These are phyloP conservation scores for Microcyclosporella mali DNA, from an alignment of 2,329 filamentous ascomycete genomes.

Conservation along the genomic window DNA sequence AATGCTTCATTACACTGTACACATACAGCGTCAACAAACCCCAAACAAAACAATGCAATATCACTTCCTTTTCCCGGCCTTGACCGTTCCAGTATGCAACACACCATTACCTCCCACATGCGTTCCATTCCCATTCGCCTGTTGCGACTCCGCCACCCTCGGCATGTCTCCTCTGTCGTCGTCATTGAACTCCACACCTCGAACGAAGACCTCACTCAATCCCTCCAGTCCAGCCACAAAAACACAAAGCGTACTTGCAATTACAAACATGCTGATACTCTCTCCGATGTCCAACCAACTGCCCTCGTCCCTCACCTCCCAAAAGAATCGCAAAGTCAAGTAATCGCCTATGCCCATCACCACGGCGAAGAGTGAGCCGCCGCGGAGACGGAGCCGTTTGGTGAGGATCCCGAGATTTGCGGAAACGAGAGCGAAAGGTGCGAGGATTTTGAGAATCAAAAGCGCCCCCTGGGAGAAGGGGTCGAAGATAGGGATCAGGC, in stretches of 20 bases:
- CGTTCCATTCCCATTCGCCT: background rate
- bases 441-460: constrained; percentile 80
- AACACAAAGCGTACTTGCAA: constrained; percentile 80
- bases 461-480: constrained; percentile 87
- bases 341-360: constrained; percentile 89
- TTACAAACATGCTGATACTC: constrained; percentile 91
- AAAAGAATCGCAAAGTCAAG: constrained; percentile 93
- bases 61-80: too few relatives aligned
- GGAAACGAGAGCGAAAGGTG: constrained; percentile 87
- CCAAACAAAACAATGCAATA: too few relatives aligned
- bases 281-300: constrained; percentile 97
- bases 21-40: too few relatives aligned
- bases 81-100: too few relatives aligned
- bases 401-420: constrained; percentile 94
- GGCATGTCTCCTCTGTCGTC: too few relatives aligned
- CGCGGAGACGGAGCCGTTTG: constrained; percentile 72
- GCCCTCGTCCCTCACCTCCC: constrained; percentile 92
- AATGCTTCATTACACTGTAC: too few relatives aligned
- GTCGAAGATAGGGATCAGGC: constrained; percentile 85
- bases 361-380: constrained; percentile 85
- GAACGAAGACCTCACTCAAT: constrained; percentile 74
- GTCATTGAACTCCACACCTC: constrained; percentile 63
- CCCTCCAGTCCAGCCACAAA: constrained; percentile 87
- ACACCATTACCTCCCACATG: background rate
- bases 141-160: background rate